phyloP scores from a whole-genome alignment of 2,329 filamentous ascomycete genomes.

The Dothideomycetes sp. region DNA sequence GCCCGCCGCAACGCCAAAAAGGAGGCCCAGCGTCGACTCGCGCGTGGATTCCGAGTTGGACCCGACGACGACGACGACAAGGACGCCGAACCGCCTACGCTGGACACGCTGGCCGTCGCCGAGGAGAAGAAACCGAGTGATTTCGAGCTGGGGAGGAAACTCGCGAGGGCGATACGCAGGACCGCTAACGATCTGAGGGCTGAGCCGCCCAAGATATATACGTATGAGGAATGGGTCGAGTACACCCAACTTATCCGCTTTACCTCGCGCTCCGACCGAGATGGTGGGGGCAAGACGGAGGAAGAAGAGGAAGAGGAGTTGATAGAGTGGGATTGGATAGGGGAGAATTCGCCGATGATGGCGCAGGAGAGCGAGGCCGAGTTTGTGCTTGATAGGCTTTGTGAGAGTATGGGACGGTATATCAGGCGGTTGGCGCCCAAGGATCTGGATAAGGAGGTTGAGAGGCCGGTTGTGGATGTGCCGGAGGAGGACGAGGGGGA shows the following conservation, averaged over 20 bases:
- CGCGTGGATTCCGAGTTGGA: conserved; percentile 36
- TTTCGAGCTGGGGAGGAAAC: conserved; percentile 46
- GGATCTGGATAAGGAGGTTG: neutral
- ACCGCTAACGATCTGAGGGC: conserved; percentile 53
- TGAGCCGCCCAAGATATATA: conserved; percentile 53
- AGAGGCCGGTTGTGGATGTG: neutral
- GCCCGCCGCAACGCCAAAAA: conserved; percentile 20
- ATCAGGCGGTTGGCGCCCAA: conserved; percentile 14
- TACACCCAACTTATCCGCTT: conserved; percentile 65
- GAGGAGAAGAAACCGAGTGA: conserved; percentile 36
- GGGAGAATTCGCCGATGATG: conserved; percentile 56
- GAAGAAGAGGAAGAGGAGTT: conserved; percentile 45
- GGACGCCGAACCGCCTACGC: too few relatives aligned
- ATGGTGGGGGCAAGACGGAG: conserved; percentile 9
- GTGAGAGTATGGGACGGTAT: conserved; percentile 49
- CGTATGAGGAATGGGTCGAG: conserved; percentile 78
- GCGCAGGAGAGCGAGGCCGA: conserved; percentile 51
- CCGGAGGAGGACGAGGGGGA: neutral
- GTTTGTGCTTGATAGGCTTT: conserved; percentile 55
- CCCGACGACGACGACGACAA: conserved; percentile 17
- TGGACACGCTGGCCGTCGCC: conserved; percentile 34
- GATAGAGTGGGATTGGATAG: conserved; percentile 64
- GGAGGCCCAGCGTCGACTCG: conserved; percentile 26
- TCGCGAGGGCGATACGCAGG: conserved; percentile 60
- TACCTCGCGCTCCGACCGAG: conserved; percentile 22